A percentile compares a stretch with the other conserved stretches of the same genome.
Conservation (phyloP, 805 yeast genomes). For the Starmerella bombi region DNA sequence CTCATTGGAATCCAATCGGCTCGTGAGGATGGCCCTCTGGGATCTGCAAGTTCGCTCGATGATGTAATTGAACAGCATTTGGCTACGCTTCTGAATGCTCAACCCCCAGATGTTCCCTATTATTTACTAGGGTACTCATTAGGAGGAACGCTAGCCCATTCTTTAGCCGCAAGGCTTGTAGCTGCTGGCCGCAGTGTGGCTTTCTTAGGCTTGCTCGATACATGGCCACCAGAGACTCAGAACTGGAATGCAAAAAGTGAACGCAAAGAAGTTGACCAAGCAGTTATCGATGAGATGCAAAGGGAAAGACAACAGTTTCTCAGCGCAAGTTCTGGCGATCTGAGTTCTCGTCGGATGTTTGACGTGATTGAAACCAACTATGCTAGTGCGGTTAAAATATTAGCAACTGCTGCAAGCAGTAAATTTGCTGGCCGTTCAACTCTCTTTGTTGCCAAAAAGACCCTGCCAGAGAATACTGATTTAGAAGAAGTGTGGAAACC, state of each 20-base stretch:
- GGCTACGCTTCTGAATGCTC: neutral
- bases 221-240: slow-evolving; percentile 19
- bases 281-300: slow-evolving; percentile 14
- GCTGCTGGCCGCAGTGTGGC: slow-evolving; percentile 5
- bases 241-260: slow-evolving; percentile 13
- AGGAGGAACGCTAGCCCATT: slow-evolving; percentile 15
- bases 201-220: slow-evolving; percentile 13
- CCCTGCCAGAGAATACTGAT: slow-evolving; percentile 10
- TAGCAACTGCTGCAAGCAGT: slow-evolving; percentile 12
- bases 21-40: slow-evolving; percentile 6
- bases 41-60: neutral
- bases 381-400: slow-evolving; percentile 11
- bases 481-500: slow-evolving; percentile 9
- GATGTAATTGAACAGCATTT: slow-evolving; percentile 10
- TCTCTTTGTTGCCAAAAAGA: slow-evolving; percentile 11
- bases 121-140: slow-evolving; percentile 14
- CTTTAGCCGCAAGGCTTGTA: slow-evolving; percentile 10
- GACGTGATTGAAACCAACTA: slow-evolving; percentile 11
- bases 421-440: slow-evolving; percentile 6
- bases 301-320: slow-evolving; percentile 12
- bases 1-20: slow-evolving; percentile 13
- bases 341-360: slow-evolving; percentile 6
- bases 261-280: slow-evolving; percentile 7
- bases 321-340: slow-evolving; percentile 4
- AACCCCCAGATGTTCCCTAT: slow-evolving; percentile 5